Base-by-base conservation (phyloP, 805 yeast genomes). In the Nakazawaea ishiwadae region DNA sequence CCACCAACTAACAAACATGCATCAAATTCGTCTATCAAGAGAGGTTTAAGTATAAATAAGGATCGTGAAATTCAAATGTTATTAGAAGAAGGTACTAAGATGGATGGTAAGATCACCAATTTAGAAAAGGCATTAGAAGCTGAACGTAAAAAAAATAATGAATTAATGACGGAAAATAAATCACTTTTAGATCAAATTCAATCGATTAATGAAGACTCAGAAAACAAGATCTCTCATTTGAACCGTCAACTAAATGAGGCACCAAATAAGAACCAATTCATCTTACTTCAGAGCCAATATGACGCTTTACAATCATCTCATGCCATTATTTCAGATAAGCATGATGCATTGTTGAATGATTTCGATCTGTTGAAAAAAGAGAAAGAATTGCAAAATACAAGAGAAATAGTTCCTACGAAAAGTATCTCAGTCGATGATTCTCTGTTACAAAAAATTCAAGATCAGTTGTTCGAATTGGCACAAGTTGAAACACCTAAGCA, bases 61-160 rank as follows among this genome's bases (percentile, higher is more conserved):
- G 71, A 71, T 35, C 63, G 69, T 38, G 78, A 75, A 46, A 59
- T 73, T 21, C 65, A 66, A 43, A 46, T 69, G 29, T 55, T 75
- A 9, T 50, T 71, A 19, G 67, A 64, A 23, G 79, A 73, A 50
- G 71, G 75, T 31, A 61, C 71, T 15, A 65, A 73, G 45, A 68
- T 74, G 73, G 81, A 77, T 45, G 48, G 51, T 11, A 58, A 59
- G 32, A 69, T 71, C 18, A 60, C 71, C 3, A 54, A 56, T 9
- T 55, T 69, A 18, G 71, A 69, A 45, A 47, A 51, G 17, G 52
- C 56, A 17, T 20, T 55, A 16, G 35, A 42, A 11, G 34, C 38
- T 3, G 35, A 48, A n/a, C 40, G 48, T 9, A 42, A 38, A 15
- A 43, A 46, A 20, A 48, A 49, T 15, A 28, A 34, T 16, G 35